Conservation (phyloP, 352 stramenopile genomes). For the Phytophthora syringae region DNA sequence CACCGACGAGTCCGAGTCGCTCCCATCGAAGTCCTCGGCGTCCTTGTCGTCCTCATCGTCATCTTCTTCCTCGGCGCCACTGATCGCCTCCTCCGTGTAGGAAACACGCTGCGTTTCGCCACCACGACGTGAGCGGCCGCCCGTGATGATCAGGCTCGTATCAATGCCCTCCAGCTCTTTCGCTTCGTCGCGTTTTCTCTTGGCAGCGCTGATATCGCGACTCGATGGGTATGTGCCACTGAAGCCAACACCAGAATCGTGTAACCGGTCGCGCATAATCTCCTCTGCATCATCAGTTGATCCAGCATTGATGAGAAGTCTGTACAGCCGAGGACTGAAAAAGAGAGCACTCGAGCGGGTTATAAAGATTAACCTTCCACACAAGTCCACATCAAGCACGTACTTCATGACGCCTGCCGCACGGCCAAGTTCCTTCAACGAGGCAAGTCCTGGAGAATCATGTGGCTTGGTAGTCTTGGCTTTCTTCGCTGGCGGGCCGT, state of each 20-base stretch:
- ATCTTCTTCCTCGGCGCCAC: constrained; percentile 55
- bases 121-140: constrained; percentile 40
- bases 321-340: constrained; percentile 71
- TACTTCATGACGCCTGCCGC: constrained; percentile 75
- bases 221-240: constrained; percentile 64
- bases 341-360: no score
- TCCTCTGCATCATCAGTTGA: constrained; percentile 61
- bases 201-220: constrained; percentile 68
- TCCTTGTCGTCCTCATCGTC: constrained; percentile 21
- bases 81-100: constrained; percentile 42
- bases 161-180: constrained; percentile 87
- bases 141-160: constrained; percentile 75
- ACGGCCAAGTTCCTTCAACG: constrained; percentile 76
- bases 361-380: background rate
- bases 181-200: constrained; percentile 71
- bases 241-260: constrained; percentile 57
- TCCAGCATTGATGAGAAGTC: constrained; percentile 48
- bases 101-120: constrained; percentile 28
- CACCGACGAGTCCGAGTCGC: constrained; percentile 48
- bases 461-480: constrained; percentile 22
- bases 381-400: constrained; percentile 11
- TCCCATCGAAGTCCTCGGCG: constrained; percentile 16
- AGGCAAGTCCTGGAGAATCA: constrained; percentile 55
- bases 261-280: constrained; percentile 61
- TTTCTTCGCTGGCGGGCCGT: constrained; percentile 32